These are phyloP conservation scores for Niveomyces coronatus DNA, from an alignment of 2,329 filamentous ascomycete species.

Conservation along the genomic window DNA sequence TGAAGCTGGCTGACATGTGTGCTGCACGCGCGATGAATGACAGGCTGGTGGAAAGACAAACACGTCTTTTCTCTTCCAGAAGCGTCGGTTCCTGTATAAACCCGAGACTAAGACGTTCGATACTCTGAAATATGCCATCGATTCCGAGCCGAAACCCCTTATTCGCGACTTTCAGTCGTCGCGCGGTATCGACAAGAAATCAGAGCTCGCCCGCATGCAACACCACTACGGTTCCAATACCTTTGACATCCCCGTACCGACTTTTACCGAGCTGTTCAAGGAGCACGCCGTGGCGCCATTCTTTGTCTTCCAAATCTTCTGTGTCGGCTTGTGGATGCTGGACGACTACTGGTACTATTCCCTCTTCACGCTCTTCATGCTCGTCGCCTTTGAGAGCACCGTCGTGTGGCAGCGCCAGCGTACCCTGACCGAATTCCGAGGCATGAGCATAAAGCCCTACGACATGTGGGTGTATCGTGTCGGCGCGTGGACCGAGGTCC, in stretches of 20 bases:
- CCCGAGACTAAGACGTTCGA: constrained; percentile 62
- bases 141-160: constrained; percentile 71
- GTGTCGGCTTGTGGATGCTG: constrained; percentile 94
- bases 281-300: constrained; percentile 98
- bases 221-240: constrained; percentile 94
- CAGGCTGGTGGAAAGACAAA: constrained; percentile 65
- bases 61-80: constrained; percentile 91
- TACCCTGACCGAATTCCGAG: constrained; percentile 90
- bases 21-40: too few species aligned
- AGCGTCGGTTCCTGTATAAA: constrained; percentile 87
- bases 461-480: constrained; percentile 84
- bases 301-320: constrained; percentile 99
- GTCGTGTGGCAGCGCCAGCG: constrained; percentile 98
- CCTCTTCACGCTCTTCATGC: constrained; percentile 96
- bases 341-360: constrained; percentile 99
- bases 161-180: constrained; percentile 72
- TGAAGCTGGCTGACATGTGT: too few species aligned
- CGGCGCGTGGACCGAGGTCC: constrained; percentile 77
- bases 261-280: constrained; percentile 91
- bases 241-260: constrained; percentile 95
- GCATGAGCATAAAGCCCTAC: constrained; percentile 99
- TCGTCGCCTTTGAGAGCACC: constrained; percentile 93
- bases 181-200: constrained; percentile 60
- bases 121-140: constrained; percentile 74
- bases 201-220: constrained; percentile 70